Evolutionary conservation across 1,284 basidiomycete species (phyloP).

Genomic region (Inonotus obliquus): DNA sequence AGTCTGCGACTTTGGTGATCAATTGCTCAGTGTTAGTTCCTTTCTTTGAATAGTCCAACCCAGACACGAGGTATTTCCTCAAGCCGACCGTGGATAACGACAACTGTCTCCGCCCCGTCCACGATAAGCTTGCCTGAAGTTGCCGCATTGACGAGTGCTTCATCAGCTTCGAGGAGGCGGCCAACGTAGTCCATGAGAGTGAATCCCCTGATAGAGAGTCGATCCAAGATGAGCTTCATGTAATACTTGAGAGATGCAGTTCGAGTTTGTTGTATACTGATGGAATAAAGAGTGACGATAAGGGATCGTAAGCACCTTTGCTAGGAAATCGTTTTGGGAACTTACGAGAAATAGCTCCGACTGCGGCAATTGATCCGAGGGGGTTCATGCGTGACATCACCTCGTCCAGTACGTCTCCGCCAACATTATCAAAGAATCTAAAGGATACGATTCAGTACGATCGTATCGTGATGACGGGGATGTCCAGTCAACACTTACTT

Average conservation of each 20-base stretch:
- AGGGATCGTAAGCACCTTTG: background rate
- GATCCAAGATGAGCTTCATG: constrained; percentile 32
- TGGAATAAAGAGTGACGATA: background rate
- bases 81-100: constrained; percentile 25
- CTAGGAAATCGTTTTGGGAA: background rate
- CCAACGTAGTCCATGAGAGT: constrained; percentile 30
- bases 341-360: constrained; percentile 37
- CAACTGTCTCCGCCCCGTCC: constrained; percentile 28
- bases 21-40: constrained; percentile 32
- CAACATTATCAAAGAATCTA: constrained; percentile 34
- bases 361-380: constrained; percentile 35
- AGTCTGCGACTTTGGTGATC: constrained; percentile 26
- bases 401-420: constrained; percentile 33
- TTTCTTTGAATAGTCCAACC: constrained; percentile 26
- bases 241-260: constrained; percentile 22
- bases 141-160: constrained; percentile 24
- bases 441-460: background rate
- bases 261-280: constrained; percentile 24
- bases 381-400: constrained; percentile 33
- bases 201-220: constrained; percentile 36
- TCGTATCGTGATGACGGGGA: background rate
- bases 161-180: constrained; percentile 17
- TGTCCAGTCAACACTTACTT: constrained; percentile 23
- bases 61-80: constrained; percentile 30
- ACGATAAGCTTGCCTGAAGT: constrained; percentile 27